These are phyloP conservation scores for Biscogniauxia sp. DNA, from an alignment of 2,329 filamentous ascomycete genomes.

Conservation along the genomic window DNA sequence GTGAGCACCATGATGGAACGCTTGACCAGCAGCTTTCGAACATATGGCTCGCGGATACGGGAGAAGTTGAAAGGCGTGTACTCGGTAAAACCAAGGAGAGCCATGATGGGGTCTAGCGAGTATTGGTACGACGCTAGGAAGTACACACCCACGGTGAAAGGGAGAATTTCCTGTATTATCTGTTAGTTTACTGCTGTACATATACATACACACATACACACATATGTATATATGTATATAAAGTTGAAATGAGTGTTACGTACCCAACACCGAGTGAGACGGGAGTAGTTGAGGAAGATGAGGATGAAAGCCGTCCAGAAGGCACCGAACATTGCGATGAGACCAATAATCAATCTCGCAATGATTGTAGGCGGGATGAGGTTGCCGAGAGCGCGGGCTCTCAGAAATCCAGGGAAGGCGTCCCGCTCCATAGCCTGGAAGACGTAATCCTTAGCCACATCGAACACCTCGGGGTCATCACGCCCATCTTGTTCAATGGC, in stretches of 20 bases:
- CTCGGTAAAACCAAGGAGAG: conserved; percentile 86
- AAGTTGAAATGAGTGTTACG: conserved; percentile 33
- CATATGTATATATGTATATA: conserved; percentile 1
- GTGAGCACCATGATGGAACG: conserved; percentile 78
- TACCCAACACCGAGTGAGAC: conserved; percentile 81
- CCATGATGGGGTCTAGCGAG: conserved; percentile 87
- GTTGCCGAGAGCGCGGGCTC: conserved; percentile 93
- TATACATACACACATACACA: conserved; percentile 3
- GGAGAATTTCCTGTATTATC: conserved; percentile 62
- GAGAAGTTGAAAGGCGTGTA: conserved; percentile 95
- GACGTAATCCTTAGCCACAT: conserved; percentile 96
- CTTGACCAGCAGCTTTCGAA: conserved; percentile 80
- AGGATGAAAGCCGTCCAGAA: conserved; percentile 95
- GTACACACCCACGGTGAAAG: conserved; percentile 90
- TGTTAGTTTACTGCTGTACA: conserved; percentile 12
- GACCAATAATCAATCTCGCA: conserved; percentile 77
- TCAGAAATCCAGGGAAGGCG: conserved; percentile 94
- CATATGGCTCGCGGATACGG: conserved; percentile 83
- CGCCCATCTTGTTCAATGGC: conserved; percentile 88
- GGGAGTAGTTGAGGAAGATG: conserved; percentile 80
- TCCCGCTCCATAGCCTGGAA: conserved; percentile 99
- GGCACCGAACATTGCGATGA: conserved; percentile 82
- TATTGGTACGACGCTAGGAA: conserved; percentile 90
- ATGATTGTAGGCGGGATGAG: conserved; percentile 89
- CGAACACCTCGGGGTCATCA: conserved; percentile 96